Percentiles rank a stretch among this genome's conserved stretches.
phyloP scores from a whole-genome alignment of 495 filamentous ascomycete genomes.

The Rusavskia elegans region DNA sequence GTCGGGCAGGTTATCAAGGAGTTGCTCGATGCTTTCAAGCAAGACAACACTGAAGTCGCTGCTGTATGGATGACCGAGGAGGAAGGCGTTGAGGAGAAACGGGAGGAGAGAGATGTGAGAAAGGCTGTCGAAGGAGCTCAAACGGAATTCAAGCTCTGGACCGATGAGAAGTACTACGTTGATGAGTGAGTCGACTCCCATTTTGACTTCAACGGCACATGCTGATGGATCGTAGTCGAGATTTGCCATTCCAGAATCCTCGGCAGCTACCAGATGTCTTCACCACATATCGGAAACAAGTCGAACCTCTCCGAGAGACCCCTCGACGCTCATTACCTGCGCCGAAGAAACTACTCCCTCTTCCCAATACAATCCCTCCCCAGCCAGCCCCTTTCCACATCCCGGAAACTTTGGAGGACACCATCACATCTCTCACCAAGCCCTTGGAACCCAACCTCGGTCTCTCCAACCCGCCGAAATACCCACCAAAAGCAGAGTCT shows the following conservation, averaged over 20 bases:
- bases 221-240: constrained; percentile 27
- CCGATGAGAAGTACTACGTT: constrained; percentile 59
- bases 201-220: background rate
- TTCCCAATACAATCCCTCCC: constrained; percentile 34
- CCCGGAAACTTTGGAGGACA: constrained; percentile 30
- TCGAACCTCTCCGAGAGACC: constrained; percentile 45
- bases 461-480: constrained; percentile 24
- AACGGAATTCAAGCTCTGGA: constrained; percentile 41
- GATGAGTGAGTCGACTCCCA: constrained; percentile 40
- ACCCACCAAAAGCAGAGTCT: constrained; percentile 30
- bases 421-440: constrained; percentile 32
- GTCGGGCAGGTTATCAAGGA: constrained; percentile 33
- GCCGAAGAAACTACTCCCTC: constrained; percentile 33
- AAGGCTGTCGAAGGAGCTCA: constrained; percentile 28
- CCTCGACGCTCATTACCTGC: constrained; percentile 33
- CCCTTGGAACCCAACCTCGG: constrained; percentile 30
- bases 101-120: constrained; percentile 37
- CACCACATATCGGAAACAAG: constrained; percentile 47
- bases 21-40: constrained; percentile 31
- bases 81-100: constrained; percentile 47
- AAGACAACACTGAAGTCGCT: constrained; percentile 27
- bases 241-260: constrained; percentile 30
- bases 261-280: constrained; percentile 49
- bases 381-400: constrained; percentile 44
- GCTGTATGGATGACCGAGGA: constrained; percentile 55